Conservation (phyloP, 2,329 filamentous ascomycete species). For the Colletotrichum sansevieriae region DNA sequence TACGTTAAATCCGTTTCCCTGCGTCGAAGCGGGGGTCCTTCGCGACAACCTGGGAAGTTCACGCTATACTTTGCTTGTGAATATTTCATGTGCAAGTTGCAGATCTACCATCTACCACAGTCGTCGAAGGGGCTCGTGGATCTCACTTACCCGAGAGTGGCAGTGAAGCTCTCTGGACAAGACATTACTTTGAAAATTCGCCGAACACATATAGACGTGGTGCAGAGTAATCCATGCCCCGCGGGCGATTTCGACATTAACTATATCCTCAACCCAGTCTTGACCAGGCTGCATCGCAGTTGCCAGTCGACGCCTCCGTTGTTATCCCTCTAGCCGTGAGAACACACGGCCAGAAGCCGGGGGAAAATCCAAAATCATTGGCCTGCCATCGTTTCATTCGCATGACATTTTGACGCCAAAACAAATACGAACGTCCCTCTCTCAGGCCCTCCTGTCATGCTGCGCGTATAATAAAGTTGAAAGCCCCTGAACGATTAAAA, state of each 20-base stretch:
- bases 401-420: conserved; percentile 22
- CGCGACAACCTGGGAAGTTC: no score
- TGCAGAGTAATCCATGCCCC: conserved; percentile 10
- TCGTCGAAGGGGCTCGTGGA: no score
- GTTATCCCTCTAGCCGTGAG: conserved; percentile 10
- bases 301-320: not conserved
- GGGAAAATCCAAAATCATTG: not conserved
- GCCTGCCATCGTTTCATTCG: conserved; percentile 24
- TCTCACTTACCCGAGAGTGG: no score
- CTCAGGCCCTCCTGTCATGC: conserved; percentile 30
- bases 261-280: conserved; percentile 23
- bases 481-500: conserved; percentile 22
- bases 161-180: no score
- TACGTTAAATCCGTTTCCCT: no score
- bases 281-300: conserved; percentile 12
- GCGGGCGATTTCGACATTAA: conserved; percentile 34
- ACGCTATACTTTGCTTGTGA: no score
- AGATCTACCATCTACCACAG: no score
- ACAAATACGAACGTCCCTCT: conserved; percentile 11
- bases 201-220: not conserved
- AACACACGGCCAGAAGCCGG: conserved; percentile 6
- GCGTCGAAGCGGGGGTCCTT: no score
- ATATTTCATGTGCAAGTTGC: no score
- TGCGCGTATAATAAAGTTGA: conserved; percentile 30
- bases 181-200: no score